A percentile compares a stretch with the other conserved stretches of the same genome.
These are phyloP conservation scores for Colletotrichum tropicicola DNA, from an alignment of 2,329 filamentous ascomycete species.

Conservation along the genomic window DNA sequence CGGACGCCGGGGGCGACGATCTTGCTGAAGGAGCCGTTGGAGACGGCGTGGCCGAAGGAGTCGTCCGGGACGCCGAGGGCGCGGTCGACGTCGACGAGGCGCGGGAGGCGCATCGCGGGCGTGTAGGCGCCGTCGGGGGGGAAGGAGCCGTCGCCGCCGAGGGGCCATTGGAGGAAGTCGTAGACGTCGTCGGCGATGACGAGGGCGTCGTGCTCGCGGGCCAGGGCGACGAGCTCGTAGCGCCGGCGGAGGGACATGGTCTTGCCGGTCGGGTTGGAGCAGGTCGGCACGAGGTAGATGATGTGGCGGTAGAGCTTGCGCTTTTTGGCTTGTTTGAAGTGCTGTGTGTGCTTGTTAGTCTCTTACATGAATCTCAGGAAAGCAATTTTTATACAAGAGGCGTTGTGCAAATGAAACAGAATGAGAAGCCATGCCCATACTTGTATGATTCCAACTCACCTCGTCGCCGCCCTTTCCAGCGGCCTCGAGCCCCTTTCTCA, in stretches of 20 bases:
- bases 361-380: not conserved
- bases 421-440: no score
- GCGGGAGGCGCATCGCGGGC: constrained; percentile 65
- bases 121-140: no score
- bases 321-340: constrained; percentile 22
- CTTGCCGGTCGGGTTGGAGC: constrained; percentile 86
- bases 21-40: constrained; percentile 93
- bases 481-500: constrained; percentile 56
- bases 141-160: constrained; percentile 31
- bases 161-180: constrained; percentile 86
- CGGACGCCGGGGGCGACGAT: constrained; percentile 82
- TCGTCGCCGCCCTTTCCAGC: constrained; percentile 4
- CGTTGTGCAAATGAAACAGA: no score
- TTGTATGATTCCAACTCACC: no score
- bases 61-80: constrained; percentile 64
- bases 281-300: constrained; percentile 89
- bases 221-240: constrained; percentile 75
- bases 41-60: constrained; percentile 80
- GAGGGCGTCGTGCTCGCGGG: constrained; percentile 82
- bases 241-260: constrained; percentile 79
- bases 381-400: no score
- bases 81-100: constrained; percentile 82
- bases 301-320: constrained; percentile 87
- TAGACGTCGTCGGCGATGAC: constrained; percentile 93
- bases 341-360: not conserved